Evolutionary conservation across 73 alveolate genomes (phyloP), one percentile per base, ranked within the genome.

Genomic region (Paramecium pentaurelia): DNA sequence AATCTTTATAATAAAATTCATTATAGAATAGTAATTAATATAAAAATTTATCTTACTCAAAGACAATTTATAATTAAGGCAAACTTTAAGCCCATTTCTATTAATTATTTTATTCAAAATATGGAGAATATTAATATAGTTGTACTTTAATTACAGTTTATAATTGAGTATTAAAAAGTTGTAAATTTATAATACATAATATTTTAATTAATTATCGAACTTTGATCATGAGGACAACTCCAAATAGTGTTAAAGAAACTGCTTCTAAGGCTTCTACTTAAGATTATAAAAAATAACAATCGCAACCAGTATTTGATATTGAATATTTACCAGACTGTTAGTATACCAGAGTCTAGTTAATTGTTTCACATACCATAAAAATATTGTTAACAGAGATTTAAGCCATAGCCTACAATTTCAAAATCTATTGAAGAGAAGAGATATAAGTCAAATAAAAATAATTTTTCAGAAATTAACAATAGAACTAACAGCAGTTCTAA

Each of bases 391-490:
- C 70, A 54, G 32, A 54, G 70, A 18, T 54, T 54, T 34, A 54
- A 54, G 32, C 70, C 70, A 18, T 54, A 54, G 22, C 70, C 28
- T 8, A 75, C 88, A n/a, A 75, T 45, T 14, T 75, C 88, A 14
- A 75, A 75, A 75, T 75, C 88, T 18, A 75, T 75, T 18, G 88
- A 75, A 75, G 88, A 75, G 49, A 75, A 75, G 88, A 30, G 88
- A 22, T 75, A 75, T 38, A 75, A 75, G 34, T 38, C 27, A 3
- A 30, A 36, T 27, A 68, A 68, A 18, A 68, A 68, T 34, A 68
- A 68, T 34, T 14, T 75, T 16, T 37, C 68, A 22, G 88, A 75
- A 37, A 34, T 14, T 2, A 75, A 75, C 44, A 75, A 75, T 40
- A 30, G 88, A 75, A 75, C 88, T n/a, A 75, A 75, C 18, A 75